These are phyloP conservation scores for Populus davidiana DNA, from an alignment of 345 rosid species.

Conservation along the genomic window DNA sequence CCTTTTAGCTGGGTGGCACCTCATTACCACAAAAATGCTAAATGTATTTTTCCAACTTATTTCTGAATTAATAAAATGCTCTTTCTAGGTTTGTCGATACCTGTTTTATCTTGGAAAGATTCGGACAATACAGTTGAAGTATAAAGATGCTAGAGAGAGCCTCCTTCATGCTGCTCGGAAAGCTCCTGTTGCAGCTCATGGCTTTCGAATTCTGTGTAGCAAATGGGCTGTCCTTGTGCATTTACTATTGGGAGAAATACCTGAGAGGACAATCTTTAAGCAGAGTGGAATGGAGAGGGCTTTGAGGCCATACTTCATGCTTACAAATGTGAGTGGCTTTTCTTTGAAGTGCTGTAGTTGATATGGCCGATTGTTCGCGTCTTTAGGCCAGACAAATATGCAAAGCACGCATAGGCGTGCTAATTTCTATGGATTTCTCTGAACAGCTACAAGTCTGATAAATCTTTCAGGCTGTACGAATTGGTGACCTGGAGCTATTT, in stretches of 20 bases:
- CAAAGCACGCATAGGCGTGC: not conserved
- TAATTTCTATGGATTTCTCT: not conserved
- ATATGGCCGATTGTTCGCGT: not conserved
- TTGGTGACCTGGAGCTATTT: slow-evolving; percentile 92
- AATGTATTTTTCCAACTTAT: not conserved
- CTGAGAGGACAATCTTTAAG: slow-evolving; percentile 74
- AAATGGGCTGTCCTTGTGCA: slow-evolving; percentile 81
- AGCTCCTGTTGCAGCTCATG: slow-evolving; percentile 71
- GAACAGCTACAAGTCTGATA: not conserved
- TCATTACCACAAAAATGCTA: not conserved
- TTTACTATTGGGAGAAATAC: slow-evolving; percentile 74
- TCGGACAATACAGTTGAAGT: slow-evolving; percentile 75
- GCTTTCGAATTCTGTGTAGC: slow-evolving; percentile 71
- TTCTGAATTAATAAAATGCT: not conserved
- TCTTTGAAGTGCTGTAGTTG: not conserved
- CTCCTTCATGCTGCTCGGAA: slow-evolving; percentile 82
- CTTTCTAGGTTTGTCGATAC: slow-evolving; percentile 73
- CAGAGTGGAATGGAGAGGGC: slow-evolving; percentile 83
- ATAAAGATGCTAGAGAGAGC: slow-evolving; percentile 80
- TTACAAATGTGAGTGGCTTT: slow-evolving; percentile 63
- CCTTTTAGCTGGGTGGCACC: not conserved
- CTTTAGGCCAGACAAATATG: no score
- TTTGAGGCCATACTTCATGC: slow-evolving; percentile 75
- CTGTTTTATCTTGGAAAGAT: slow-evolving; percentile 82
- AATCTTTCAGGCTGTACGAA: slow-evolving; percentile 62